Evolutionary conservation across 2,329 filamentous ascomycete genomes (phyloP), one percentile per base, ranked within the genome.

Genomic region (Cytospora leucostoma): DNA sequence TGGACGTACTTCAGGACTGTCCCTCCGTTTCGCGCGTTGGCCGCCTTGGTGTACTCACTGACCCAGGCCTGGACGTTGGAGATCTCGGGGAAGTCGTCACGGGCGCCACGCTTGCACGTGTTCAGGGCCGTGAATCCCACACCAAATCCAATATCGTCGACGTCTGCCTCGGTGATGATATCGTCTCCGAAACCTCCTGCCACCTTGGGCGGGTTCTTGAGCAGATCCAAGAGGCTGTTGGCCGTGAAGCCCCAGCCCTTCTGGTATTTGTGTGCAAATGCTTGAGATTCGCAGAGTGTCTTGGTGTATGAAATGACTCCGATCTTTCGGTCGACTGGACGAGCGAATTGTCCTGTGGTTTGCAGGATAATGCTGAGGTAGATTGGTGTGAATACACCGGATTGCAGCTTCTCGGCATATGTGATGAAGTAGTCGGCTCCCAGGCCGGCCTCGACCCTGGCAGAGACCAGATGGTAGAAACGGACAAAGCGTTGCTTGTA

Each of bases 261-360:
- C 71, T 88, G 84, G 73, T 94, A 95, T 65, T 88, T 87, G 62
- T 88, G 83, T 0, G 91, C 90, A 72, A 99, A 98, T 0, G 91
- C 88, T 69, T 89, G 82, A 8, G 92, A 96, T 75, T 96, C 91
- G 68, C 92, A 90, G 32, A 98, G 81, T 1, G 93, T 96, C 79
- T 96, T 97, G 40, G 94, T 94, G 68, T 97, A 88, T 1, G 93
- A 97, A 38, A 99, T 86, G 21, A 97, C 93, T 2, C 94, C 95
- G 2, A 90, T 88, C 78, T 99, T 99, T 70, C 95, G 91, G 74
- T 99, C 96, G 37, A 92, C 82, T 1, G 95, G 93, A 5, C 92
- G 88, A 33, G 90, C 88, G 33, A 99, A 85, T 76, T 96, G 93
- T 74, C 94, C 90, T 0, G 94, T 97, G 64, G 92, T 90, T 0